Conservation (phyloP, 192 early-diverging fungal species). For the Haplosporangium gracile region DNA sequence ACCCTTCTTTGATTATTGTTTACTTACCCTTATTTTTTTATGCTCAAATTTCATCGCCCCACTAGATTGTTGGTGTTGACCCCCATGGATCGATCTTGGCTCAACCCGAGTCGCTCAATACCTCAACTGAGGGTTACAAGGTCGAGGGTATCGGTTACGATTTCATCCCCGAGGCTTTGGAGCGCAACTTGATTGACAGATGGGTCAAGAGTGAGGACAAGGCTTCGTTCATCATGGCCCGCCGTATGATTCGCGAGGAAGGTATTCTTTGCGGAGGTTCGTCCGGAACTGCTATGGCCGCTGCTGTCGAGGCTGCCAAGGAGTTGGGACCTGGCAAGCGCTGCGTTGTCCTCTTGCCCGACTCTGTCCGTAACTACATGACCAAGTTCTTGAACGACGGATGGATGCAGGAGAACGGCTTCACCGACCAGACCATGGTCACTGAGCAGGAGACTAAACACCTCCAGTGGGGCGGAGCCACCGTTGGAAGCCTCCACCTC, state of each 20-base stretch:
- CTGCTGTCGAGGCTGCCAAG: constrained; percentile 87
- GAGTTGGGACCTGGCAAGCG: constrained; percentile 88
- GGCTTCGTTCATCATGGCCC: constrained; percentile 95
- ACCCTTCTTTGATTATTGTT: neutral
- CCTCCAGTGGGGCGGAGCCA: constrained; percentile 85
- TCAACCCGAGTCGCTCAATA: constrained; percentile 70
- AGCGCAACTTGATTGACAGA: constrained; percentile 86
- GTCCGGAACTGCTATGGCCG: constrained; percentile 92
- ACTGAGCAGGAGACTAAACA: constrained; percentile 74
- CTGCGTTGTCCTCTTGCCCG: constrained; percentile 95
- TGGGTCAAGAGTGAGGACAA: constrained; percentile 99
- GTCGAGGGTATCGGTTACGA: constrained; percentile 99
- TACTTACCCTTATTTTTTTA: neutral
- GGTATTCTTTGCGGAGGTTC: constrained; percentile 98
- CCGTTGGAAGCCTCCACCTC: constrained; percentile 83
- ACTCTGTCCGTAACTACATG: constrained; percentile 99
- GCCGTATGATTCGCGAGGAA: constrained; percentile 96
- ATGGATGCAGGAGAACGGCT: constrained; percentile 95
- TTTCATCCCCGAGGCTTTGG: constrained; percentile 95
- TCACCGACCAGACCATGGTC: constrained; percentile 83
- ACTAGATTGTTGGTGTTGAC: constrained; percentile 91
- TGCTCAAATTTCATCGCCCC: neutral
- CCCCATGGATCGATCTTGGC: constrained; percentile 97
- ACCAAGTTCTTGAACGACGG: constrained; percentile 98
- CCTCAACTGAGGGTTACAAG: constrained; percentile 73